Base-by-base conservation (phyloP, 129 eudicot genomes). In the Gnaphalium uliginosum region DNA sequence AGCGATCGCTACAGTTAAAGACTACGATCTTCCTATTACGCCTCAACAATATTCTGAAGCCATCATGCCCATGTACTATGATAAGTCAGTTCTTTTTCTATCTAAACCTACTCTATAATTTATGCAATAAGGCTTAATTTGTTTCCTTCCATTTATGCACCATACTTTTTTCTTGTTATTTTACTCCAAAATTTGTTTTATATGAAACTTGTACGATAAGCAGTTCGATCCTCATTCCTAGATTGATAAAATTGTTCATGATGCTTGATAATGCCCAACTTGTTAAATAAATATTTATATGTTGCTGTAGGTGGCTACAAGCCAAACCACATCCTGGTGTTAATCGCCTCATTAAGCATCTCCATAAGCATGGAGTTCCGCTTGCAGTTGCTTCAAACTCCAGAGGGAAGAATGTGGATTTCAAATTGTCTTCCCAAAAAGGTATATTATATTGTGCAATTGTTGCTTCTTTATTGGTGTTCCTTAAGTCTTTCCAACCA, bases 361-460 rank as follows among this genome's bases (percentile, higher is more conserved):
- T 89, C 62, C 86, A 48, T 26, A 83, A 83, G 46, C 86, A 87
- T 73, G 84, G 82, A 33, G 83, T 92, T 64, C 92, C 92, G 4
- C 81, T 87, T 79, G 85, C 92, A 58, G 90, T 92, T 59, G 98
- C 98, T 76, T 92, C 98, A 73, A 92, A 92, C 79, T 86, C 96
- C 21, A 11, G 73, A 60, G 81, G 76, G 53, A 85, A 87, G 74
- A 86, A 85, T 61, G 76, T 89, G 26, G 87, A 81, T 73, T 83
- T 68, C 48, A 92, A 92, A 85, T 75, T 92, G 51, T 84, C 89
- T 68, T 72, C 78, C 71, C 98, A 86, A 25, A 71, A 85, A 80
- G 98, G 98, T 92, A 56, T n/a, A n/a, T n/a, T 37, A 22, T 8
- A 5, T 5, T 32, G n/a, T n/a, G n/a, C n/a, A 1, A 24, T 78